These are phyloP conservation scores for Naematelia encephala DNA, from an alignment of 768 basidiomycete species.

Conservation along the genomic window DNA sequence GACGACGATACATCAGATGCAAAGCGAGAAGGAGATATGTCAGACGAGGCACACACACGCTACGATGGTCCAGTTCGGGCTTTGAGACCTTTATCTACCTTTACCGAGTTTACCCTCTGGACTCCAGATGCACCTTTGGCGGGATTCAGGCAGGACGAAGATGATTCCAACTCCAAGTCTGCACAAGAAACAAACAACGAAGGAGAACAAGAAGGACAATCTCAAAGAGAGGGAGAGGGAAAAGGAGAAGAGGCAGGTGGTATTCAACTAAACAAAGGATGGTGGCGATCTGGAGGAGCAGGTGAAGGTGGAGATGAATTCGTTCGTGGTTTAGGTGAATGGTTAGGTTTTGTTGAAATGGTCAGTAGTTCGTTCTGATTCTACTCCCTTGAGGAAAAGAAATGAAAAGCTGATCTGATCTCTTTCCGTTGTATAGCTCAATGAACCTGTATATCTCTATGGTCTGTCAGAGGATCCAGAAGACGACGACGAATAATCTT, in stretches of 20 bases:
- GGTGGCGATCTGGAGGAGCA: conserved; percentile 40
- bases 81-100: conserved; percentile 25
- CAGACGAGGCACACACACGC: neutral
- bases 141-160: conserved; percentile 31
- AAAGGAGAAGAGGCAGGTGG: neutral
- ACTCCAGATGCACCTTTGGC: conserved; percentile 41
- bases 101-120: conserved; percentile 35
- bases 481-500: conserved; percentile 16
- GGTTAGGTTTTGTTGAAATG: conserved; percentile 35
- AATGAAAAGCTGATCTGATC: too few relatives aligned
- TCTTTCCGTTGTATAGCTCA: conserved; percentile 30
- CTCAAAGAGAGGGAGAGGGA: neutral
- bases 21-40: neutral
- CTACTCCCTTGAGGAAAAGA: neutral
- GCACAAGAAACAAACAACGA: neutral
- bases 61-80: conserved; percentile 18
- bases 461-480: conserved; percentile 16
- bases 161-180: neutral
- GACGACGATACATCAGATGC: neutral
- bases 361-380: conserved; percentile 19
- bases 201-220: neutral
- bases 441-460: conserved; percentile 35
- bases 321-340: conserved; percentile 40
- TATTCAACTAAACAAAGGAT: conserved; percentile 24
- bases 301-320: conserved; percentile 46